Base-by-base conservation (phyloP, 495 filamentous ascomycete genomes). In the Penicillium paxilli region DNA sequence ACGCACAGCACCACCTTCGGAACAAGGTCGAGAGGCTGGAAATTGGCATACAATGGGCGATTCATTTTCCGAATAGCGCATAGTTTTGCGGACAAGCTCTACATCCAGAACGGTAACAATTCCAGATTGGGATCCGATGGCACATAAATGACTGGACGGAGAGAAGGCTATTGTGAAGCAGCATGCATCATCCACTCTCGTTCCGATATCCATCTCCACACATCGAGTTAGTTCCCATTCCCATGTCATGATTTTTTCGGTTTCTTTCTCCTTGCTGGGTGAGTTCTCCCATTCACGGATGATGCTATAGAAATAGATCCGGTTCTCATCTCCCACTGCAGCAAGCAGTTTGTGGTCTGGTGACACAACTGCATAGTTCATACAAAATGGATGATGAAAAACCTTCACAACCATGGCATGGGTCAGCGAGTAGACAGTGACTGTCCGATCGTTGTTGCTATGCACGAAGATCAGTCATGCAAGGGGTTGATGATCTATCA, bases 341-440 rank as follows among this genome's bases (percentile, higher is more conserved):
- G 92, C 77, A 5, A 98, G 80, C 16, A 95, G 69, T 35, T 76
- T 79, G 0, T 91, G 92, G 59, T 97, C 89, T 0, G 94, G 94
- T 23, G 92, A 96, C 38, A 98, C 85, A 17, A 91, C 84, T 5
- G 92, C 89, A 67, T 94, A 92, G 67, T 98, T 98, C 73, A 96
- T 93, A 49, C 82, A 85, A 57, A 88, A 85, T 33, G 87, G 84
- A 53, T 92, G 89, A 5, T 82, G 75, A 19, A 96, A 69, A 45
- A 84, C 79, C 32, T 87, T 82, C 33, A 92, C 69, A 49, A 88
- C 75, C 49, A 80, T 72, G 23, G 78, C 69, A 28, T 82, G 78
- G 12, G 84, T 78, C 7, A 98, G 76, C 28, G 86, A 87, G 64
- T 91, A 91, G 14, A 96, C 74, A 16, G 85, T 84, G 24, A 98